Conservation (phyloP, 1,139 yeast species). For the Sugiyamaella sp. region DNA sequence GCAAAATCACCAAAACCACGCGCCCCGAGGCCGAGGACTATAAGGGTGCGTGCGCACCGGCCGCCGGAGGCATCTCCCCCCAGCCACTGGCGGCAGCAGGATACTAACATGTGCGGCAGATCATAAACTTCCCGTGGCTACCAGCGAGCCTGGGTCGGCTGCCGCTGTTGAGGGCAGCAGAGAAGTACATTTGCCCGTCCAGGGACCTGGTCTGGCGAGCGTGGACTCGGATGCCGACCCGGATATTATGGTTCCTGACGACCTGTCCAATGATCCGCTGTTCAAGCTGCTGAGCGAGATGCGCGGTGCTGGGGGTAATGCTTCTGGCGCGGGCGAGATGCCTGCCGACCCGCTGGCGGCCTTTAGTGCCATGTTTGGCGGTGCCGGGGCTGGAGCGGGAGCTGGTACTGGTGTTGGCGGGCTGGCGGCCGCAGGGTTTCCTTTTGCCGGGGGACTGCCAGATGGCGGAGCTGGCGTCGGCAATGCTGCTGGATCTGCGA, state of each 20-base stretch:
- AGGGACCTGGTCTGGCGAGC: background rate
- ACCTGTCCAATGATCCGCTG: conserved; percentile 31
- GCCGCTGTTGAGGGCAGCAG: background rate
- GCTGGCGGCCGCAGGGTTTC: background rate
- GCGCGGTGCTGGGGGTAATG: conserved; percentile 27
- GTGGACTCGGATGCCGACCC: conserved; percentile 11
- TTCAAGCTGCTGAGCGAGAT: conserved; percentile 32
- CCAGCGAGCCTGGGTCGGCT: background rate
- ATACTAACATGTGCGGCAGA: conserved; percentile 5
- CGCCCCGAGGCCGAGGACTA: conserved; percentile 31
- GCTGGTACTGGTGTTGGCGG: conserved; percentile 4
- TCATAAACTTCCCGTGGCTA: conserved; percentile 13
- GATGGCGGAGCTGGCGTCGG: background rate
- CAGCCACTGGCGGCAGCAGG: background rate
- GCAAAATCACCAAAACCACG: conserved; percentile 43
- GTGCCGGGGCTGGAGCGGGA: conserved; percentile 7
- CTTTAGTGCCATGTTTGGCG: conserved; percentile 22
- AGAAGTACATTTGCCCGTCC: background rate
- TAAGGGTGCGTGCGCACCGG: conserved; percentile 13
- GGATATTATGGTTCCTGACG: conserved; percentile 4
- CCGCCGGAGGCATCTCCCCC: background rate
- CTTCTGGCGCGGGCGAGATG: background rate
- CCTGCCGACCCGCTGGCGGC: conserved; percentile 21
- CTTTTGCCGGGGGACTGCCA: background rate
- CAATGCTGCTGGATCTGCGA: background rate